Evolutionary conservation across 352 stramenopile genomes (phyloP), one percentile per base, ranked within the genome.

Genomic region (Phytophthora cryptogea): DNA sequence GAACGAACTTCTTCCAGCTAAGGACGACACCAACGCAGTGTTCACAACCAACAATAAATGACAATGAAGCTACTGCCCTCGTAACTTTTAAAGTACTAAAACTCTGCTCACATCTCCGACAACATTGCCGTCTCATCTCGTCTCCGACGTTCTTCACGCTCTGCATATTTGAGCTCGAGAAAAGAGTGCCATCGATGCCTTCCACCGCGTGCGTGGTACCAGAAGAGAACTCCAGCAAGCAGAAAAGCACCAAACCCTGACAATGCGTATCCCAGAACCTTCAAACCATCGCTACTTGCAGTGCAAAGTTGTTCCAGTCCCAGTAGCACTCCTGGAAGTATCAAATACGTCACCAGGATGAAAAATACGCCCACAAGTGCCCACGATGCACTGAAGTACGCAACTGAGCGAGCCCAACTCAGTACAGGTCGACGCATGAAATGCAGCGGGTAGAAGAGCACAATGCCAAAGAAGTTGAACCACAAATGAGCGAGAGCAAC

Each of bases 391-490:
- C 77, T 86, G 57, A 74, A 81, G 61, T 75, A 74, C 3, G 76
- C 90, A 3, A 98, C 59, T 1, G 76, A 66, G 0, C 72, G 72
- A 11, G 90, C 86, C 59, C 73, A 87, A 36, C 70, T 57, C 33
- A 97, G 54, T 13, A 95, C 82, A 46, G 94, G 73, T 17, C 61
- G 55, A 17, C 92, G 75, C 66, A 92, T 96, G 61, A 88, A 74
- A 7, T 85, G 86, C 46, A 97, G 68, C 31, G 89, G 89, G 56
- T 97, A 98, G 76, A 92, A 97, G 14, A 97, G 76, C 16, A 97
- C 49, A 36, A 96, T 74, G 37, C 90, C 90, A 44, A 87, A 87
- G 11, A 97, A 56, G 64, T 97, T 98, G 76, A 98, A 97, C 61
- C 92, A 94, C 23, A 97, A 78, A 62, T 98, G 90, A 14, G 76